Conservation (phyloP, 2,329 filamentous ascomycete genomes). For the Ophiobolus disseminans region DNA sequence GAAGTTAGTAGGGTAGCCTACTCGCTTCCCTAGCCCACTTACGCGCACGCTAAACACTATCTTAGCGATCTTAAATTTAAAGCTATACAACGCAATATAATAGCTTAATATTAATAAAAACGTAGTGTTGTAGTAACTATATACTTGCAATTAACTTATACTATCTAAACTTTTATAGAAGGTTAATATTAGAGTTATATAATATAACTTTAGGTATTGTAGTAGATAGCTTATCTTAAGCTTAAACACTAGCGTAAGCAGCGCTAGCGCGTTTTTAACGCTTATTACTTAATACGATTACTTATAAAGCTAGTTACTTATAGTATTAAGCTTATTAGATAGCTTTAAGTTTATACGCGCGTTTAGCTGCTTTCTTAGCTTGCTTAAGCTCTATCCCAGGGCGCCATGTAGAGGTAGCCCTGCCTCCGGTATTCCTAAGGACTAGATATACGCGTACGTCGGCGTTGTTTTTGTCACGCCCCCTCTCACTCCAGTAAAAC, state of each 20-base stretch:
- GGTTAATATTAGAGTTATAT: neutral
- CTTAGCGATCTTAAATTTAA: too few relatives aligned
- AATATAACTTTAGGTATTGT: neutral
- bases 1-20: neutral
- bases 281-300: neutral
- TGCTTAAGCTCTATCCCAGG: neutral
- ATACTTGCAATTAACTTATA: neutral
- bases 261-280: conserved; percentile 1
- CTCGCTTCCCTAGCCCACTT: too few relatives aligned
- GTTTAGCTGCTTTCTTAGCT: conserved; percentile 2
- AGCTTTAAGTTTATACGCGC: conserved; percentile 5
- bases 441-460: too few relatives aligned
- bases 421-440: too few relatives aligned
- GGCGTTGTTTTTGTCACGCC: too few relatives aligned
- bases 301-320: neutral
- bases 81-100: too few relatives aligned
- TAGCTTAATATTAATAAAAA: too few relatives aligned
- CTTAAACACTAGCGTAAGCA: neutral
- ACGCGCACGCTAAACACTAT: too few relatives aligned
- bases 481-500: too few relatives aligned
- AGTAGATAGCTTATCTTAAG: neutral
- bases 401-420: too few relatives aligned
- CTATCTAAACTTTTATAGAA: neutral
- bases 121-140: neutral
- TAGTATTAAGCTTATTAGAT: neutral